Evolutionary conservation across 495 filamentous ascomycete species (phyloP), one percentile per base, ranked within the genome.

Genomic region (Monascus purpureus): DNA sequence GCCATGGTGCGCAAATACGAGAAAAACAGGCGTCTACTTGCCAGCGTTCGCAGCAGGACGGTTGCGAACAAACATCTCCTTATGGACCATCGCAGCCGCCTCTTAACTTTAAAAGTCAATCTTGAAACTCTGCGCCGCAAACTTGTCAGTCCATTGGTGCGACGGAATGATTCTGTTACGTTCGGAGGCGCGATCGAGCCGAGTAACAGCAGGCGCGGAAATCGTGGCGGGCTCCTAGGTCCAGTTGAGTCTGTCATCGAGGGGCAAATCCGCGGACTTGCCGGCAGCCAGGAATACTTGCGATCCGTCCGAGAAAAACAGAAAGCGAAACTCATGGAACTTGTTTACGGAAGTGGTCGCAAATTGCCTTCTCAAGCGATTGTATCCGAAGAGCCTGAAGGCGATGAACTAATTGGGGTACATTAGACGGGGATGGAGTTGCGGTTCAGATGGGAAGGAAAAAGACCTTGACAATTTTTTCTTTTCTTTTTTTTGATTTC

Each of bases 1-100:
- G 54, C 56, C 31, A 68, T 75, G 23, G 66, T 93, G 1, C 72
- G 71, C 52, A 93, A 93, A 53, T 94, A 81, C 55, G 83, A 93
- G 47, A 78, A 80, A 53, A 94, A 94, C 58, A 75, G 77, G 32
- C 60, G 70, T 22, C 61, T 81, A 2, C 74, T 94, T 17, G 66
- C 65, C 16, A 80, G 75, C 38, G 78, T 94, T 28, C 74, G 83
- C 33, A 70, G 75, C 17, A 80, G 76, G 43, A 93, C 86, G 8
- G 75, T 88, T 8, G 65, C 70, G n/a, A 92, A 93, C 54, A 92
- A 92, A 44, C 72, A 73, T 23, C 68, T 88, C 7, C 63, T 94
- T 1, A 70, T 85, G 17, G 80, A 86, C 31, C 83, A 93, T 45
- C 86, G 88, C 43, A 70, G 75, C 15, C 77, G 80, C 26, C 67